A percentile compares a stretch with the other conserved stretches of the same genome.
Evolutionary conservation across 805 yeast genomes (phyloP).

Genomic region (Kuraishia molischiana): DNA sequence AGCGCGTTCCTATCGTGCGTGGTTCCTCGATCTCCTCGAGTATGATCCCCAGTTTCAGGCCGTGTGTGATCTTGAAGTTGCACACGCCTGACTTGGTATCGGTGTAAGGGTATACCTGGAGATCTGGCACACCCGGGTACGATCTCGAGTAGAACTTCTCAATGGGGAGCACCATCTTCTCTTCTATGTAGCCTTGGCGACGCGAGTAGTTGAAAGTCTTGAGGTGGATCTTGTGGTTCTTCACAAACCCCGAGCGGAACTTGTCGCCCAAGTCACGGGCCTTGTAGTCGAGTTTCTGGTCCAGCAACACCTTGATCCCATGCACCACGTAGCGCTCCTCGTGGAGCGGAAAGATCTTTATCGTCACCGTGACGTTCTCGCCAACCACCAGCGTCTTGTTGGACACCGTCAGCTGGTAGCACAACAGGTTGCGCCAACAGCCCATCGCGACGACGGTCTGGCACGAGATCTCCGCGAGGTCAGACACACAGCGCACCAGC

Average conservation of each 20-base stretch:
- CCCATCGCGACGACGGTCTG: conserved; percentile 16
- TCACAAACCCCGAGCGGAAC: background rate
- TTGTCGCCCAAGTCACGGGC: background rate
- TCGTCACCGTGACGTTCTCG: conserved; percentile 6
- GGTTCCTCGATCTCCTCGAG: conserved; percentile 4
- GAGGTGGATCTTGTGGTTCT: background rate
- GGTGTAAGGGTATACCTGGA: conserved; percentile 13
- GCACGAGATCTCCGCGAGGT: background rate
- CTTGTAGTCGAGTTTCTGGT: conserved; percentile 13
- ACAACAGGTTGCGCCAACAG: conserved; percentile 20
- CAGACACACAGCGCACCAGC: background rate
- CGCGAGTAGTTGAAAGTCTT: background rate
- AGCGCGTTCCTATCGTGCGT: conserved; percentile 3
- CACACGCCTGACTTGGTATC: conserved; percentile 5
- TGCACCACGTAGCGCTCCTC: conserved; percentile 10
- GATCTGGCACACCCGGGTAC: background rate
- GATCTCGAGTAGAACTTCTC: background rate
- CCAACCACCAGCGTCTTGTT: conserved; percentile 12
- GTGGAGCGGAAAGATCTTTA: conserved; percentile 16
- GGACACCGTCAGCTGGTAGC: conserved; percentile 13
- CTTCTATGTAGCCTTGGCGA: conserved; percentile 6
- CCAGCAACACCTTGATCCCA: conserved; percentile 11
- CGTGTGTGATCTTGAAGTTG: conserved; percentile 14
- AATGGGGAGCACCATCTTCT: conserved; percentile 7
- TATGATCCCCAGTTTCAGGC: conserved; percentile 6